Evolutionary conservation across 2,329 filamentous ascomycete species (phyloP).

Genomic region (Claviceps monticola): DNA sequence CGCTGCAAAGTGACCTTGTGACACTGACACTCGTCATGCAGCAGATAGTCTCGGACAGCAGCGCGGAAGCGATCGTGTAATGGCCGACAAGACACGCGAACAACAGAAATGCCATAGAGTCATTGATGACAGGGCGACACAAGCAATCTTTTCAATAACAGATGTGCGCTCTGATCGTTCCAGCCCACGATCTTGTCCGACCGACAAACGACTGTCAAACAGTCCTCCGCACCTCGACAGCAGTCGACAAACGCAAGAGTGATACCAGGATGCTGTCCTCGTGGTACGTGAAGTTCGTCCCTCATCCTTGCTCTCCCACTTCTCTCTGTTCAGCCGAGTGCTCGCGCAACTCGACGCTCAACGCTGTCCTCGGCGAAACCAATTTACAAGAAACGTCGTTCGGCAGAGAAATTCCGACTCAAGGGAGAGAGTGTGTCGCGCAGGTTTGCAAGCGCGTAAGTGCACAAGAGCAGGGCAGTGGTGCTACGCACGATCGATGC

Average conservation of each 20-base stretch:
- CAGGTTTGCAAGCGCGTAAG: constrained; percentile 1
- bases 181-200: background rate
- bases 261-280: background rate
- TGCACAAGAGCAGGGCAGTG: background rate
- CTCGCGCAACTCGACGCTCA: background rate
- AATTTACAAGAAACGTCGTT: background rate
- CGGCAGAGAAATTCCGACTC: background rate
- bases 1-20: background rate
- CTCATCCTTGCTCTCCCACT: background rate
- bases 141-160: background rate
- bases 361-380: constrained; percentile 1
- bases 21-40: constrained; percentile 2
- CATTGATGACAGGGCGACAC: background rate
- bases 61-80: background rate
- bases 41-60: background rate
- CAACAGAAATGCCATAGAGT: background rate
- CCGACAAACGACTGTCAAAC: constrained; percentile 2
- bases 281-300: background rate
- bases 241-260: background rate
- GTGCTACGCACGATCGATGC: constrained; percentile 4
- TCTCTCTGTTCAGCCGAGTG: background rate
- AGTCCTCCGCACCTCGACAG: constrained; percentile 1
- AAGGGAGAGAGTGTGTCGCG: background rate
- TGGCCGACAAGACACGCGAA: background rate
- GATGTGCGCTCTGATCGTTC: background rate